Evolutionary conservation across 192 early-diverging fungal species (phyloP), one percentile per base, ranked within the genome.

Genomic region (Linnemannia zychae): DNA sequence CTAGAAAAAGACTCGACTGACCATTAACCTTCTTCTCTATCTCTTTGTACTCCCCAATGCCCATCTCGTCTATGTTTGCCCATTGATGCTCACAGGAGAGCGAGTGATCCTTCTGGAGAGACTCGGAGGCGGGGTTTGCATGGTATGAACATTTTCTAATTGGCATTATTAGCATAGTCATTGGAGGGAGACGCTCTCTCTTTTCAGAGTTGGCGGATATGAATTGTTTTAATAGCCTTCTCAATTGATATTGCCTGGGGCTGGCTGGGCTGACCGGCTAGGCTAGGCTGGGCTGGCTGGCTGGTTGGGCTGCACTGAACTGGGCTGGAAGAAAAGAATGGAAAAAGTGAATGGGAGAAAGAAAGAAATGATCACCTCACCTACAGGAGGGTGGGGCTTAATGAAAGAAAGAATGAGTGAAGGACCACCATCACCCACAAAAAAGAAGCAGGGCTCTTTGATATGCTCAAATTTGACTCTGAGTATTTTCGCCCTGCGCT

Each of bases 71-170:
- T 36, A 18, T 66, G 40, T 72, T 66, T 46, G 20, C 37, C 40
- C 7, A 69, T n/a, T 77, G 37, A 31, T 63, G 34, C 28, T 50
- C 36, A 77, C 52, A 84, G 82, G 77, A 52, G 82, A 84, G 66
- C 52, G 57, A 63, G 77, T 84, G 28, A 72, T 78, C n/a, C 47
- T 84, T 22, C 44, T 84, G 57, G 67, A 84, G 53, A 66, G 82
- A 6, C 49, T 84, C 20, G 71, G 71, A 44, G 57, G 63, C 36
- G 82, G 82, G 34, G 53, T 84, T 71, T 84, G 82, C 73, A 75
- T 84, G 82, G 82, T 84, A 84, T 63, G 78, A 20, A 70, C 38
- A 22, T 28, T 24, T 33, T 33, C 7, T 6, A 48, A 57, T 13
- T 16, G 28, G 37, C 40, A 52, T 65, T 33, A 24, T 3, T 36